Base-by-base conservation (phyloP, 441 rosid species). In the Macaranga tanarius region DNA sequence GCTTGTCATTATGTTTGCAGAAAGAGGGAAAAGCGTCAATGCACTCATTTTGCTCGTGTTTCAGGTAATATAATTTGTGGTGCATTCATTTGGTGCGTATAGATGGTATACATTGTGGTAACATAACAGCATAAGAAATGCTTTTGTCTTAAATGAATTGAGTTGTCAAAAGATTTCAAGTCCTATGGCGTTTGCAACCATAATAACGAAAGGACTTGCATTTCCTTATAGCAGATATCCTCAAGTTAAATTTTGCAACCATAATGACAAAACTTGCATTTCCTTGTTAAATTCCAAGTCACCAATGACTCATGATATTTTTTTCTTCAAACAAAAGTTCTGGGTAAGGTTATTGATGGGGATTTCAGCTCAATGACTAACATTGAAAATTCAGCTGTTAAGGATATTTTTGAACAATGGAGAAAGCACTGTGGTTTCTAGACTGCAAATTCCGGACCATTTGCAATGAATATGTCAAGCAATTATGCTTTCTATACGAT, bases 1-100 rank as follows among this genome's bases (percentile, higher is more conserved):
- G 97, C 97, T 58, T 95, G 97, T 74, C 93, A 79, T 51, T 82
- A 54, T 81, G 83, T 86, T 70, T 88, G 94, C 81, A 89, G 78
- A 83, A 92, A 80, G 86, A 79, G 84, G 61, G 82, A 72, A 67
- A 86, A 89, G 75, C 86, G 72, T 65, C 83, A 69, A 22, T 93
- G 97, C 81, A 59, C 71, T 71, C 98, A 93, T 80, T 85, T 71
- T 74, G 42, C 88, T 75, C 84, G 81, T 31, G 87, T 78, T 63
- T 64, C 84, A 47, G 97, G 98, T 95, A 86, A 28, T 79, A 65
- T 57, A 13, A 51, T 59, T 56, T 51, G 61, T 57, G 13, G n/a
- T n/a, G n/a, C n/a, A n/a, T n/a, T n/a, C 58, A 44, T 45, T 69
- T 8, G 13, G 42, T 58, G 7, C 26, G 45, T 13, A 20, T 22